Evolutionary conservation across 129 eudicot species (phyloP).

Genomic region (Ambrosia trifida): DNA sequence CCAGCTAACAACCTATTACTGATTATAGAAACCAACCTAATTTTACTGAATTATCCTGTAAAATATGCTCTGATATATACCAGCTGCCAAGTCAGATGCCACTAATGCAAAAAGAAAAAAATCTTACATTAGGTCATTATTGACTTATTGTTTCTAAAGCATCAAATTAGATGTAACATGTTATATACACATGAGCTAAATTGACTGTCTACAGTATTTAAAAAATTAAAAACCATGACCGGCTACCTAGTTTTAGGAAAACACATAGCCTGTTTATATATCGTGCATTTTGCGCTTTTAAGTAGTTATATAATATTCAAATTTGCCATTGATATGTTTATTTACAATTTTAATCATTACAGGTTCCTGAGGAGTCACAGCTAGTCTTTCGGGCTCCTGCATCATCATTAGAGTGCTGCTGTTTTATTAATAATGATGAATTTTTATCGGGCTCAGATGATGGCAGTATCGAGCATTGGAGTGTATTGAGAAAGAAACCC

Average conservation of each 20-base stretch:
- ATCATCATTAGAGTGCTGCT: constrained; percentile 83
- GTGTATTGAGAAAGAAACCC: constrained; percentile 72
- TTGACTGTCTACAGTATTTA: not conserved
- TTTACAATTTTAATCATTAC: constrained; percentile 13
- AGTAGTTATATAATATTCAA: not conserved
- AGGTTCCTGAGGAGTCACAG: constrained; percentile 95
- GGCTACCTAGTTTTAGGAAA: not conserved
- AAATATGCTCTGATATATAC: not conserved
- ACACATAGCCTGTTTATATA: not conserved
- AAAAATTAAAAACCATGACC: too few species aligned
- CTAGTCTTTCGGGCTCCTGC: constrained; percentile 82
- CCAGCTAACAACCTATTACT: not conserved
- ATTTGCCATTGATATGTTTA: not conserved
- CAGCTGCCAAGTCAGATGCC: not conserved
- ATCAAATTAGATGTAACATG: not conserved
- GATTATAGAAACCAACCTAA: not conserved
- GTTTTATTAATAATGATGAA: constrained; percentile 82
- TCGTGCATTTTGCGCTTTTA: not conserved
- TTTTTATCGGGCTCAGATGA: constrained; percentile 97
- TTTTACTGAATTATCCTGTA: not conserved
- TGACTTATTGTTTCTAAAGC: not conserved
- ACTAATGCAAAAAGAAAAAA: not conserved
- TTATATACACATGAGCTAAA: too few species aligned
- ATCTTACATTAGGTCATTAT: too few species aligned
- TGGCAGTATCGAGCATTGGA: constrained; percentile 95